A percentile compares a stretch with the other conserved stretches of the same genome.
phyloP scores from a whole-genome alignment of 2,329 filamentous ascomycete species.

The Paracorniculantispora psalliotae region DNA sequence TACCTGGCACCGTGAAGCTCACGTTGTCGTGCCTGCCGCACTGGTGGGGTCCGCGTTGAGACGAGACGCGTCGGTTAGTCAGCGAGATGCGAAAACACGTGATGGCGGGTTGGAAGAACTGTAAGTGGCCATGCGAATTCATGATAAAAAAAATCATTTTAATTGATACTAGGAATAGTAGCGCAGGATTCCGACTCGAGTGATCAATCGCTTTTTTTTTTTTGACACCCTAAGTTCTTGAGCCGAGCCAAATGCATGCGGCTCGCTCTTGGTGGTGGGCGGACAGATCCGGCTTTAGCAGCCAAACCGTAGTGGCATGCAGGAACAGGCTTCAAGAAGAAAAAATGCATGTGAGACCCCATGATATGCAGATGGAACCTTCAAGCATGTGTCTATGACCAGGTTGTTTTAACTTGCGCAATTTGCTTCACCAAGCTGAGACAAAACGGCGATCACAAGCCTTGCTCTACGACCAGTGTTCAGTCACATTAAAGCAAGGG shows the following conservation, averaged over 20 bases:
- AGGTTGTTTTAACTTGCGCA: not conserved
- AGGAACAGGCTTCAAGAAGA: not conserved
- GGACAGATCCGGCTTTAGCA: too few relatives aligned
- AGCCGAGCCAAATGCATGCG: too few relatives aligned
- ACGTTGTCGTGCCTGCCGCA: not conserved
- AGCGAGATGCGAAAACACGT: constrained; percentile 17
- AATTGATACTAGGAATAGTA: too few relatives aligned
- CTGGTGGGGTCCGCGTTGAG: constrained; percentile 13
- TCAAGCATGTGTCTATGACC: not conserved
- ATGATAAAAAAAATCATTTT: too few relatives aligned
- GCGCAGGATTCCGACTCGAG: too few relatives aligned
- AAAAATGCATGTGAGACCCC: not conserved
- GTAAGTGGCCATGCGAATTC: too few relatives aligned
- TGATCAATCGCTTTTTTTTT: too few relatives aligned
- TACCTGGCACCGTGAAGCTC: not conserved
- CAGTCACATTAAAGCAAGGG: not conserved
- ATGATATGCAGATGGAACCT: not conserved
- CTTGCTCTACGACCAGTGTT: not conserved
- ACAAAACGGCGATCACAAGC: not conserved
- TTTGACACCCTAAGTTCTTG: too few relatives aligned
- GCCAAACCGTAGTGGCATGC: too few relatives aligned
- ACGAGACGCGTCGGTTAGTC: constrained; percentile 16
- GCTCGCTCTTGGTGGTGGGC: too few relatives aligned
- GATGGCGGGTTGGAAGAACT: not conserved
- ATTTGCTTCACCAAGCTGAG: not conserved